These are phyloP conservation scores for Przewalskia tangutica DNA, from an alignment of 257 asterid species.

Conservation along the genomic window DNA sequence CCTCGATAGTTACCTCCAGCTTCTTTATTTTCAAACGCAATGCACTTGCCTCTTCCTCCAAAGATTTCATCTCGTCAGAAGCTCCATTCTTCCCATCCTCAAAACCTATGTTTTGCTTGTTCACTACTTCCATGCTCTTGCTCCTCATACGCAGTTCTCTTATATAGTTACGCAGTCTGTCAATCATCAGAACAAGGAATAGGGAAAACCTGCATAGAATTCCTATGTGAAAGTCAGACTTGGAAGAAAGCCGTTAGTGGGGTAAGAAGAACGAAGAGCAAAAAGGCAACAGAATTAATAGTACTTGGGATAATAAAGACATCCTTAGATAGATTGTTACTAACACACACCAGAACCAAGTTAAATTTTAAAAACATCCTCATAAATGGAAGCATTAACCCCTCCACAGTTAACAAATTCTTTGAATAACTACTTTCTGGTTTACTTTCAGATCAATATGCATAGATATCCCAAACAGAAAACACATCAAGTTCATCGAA, in stretches of 20 bases:
- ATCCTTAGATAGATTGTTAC: not conserved
- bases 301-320: not conserved
- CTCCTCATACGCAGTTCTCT: constrained; percentile 70
- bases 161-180: constrained; percentile 73
- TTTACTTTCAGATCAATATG: not conserved
- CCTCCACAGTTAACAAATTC: not conserved
- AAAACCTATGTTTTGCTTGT: constrained; percentile 47
- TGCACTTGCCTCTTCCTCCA: constrained; percentile 46
- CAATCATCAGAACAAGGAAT: constrained; percentile 73
- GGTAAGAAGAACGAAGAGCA: not conserved
- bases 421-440: too few relatives aligned
- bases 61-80: constrained; percentile 34
- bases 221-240: not conserved
- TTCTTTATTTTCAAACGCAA: constrained; percentile 32
- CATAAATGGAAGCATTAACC: not conserved
- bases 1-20: constrained; percentile 48
- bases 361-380: not conserved
- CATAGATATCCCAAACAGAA: not conserved
- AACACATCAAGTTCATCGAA: not conserved
- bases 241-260: not conserved
- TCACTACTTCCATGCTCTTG: constrained; percentile 55
- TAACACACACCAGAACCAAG: not conserved
- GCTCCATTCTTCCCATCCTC: constrained; percentile 40
- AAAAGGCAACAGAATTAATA: not conserved
- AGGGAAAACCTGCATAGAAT: constrained; percentile 48